These are phyloP conservation scores for Prosopis cineraria DNA, from an alignment of 306 rosid species.

Conservation along the genomic window DNA sequence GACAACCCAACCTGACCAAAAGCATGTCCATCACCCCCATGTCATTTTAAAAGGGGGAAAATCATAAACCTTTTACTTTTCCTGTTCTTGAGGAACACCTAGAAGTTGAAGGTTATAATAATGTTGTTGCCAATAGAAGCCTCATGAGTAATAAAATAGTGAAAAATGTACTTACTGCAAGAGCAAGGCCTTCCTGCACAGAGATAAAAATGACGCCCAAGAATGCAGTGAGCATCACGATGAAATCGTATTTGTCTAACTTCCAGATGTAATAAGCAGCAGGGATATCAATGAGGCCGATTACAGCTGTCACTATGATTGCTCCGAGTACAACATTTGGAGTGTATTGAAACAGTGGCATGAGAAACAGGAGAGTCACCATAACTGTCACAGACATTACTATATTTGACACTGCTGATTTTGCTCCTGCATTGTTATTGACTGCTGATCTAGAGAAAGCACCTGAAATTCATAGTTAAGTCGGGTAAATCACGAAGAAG, in stretches of 20 bases:
- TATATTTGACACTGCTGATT: conserved; percentile 83
- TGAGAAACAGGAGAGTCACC: conserved; percentile 89
- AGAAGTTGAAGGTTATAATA: neutral
- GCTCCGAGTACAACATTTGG: conserved; percentile 91
- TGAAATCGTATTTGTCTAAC: conserved; percentile 86
- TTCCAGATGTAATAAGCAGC: conserved; percentile 77
- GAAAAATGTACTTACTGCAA: conserved; percentile 64
- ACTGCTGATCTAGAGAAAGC: conserved; percentile 95
- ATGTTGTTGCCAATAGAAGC: neutral
- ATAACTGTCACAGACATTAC: conserved; percentile 91
- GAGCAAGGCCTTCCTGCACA: conserved; percentile 83
- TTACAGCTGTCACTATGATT: conserved; percentile 87
- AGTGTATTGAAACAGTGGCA: conserved; percentile 93
- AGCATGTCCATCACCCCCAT: conserved; percentile 24
- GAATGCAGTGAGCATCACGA: conserved; percentile 78
- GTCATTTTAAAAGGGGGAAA: neutral
- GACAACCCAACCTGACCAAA: conserved; percentile 76
- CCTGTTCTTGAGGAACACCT: neutral
- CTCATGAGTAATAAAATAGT: neutral
- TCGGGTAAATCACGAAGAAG: neutral
- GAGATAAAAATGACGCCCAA: conserved; percentile 84
- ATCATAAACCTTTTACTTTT: neutral
- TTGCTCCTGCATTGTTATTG: conserved; percentile 89
- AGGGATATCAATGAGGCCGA: conserved; percentile 86
- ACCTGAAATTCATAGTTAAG: conserved; percentile 53